Percentiles rank a stretch among this genome's conserved stretches.
phyloP scores from a whole-genome alignment of 257 asterid species.

The Ajuga chamaepitys region DNA sequence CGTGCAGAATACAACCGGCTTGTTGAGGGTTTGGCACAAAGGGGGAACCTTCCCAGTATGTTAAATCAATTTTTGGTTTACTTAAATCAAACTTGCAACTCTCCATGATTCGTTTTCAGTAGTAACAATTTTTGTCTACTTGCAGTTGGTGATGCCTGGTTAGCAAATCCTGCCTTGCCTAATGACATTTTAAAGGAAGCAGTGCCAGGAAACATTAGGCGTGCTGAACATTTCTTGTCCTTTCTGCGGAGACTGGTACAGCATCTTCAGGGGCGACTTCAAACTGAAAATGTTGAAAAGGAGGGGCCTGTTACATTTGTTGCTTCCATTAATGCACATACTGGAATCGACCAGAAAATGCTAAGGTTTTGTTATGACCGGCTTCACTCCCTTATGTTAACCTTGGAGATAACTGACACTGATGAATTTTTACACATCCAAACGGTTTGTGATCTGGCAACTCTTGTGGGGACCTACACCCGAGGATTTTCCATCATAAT shows the following conservation, averaged over 20 bases:
- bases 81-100: constrained; percentile 2
- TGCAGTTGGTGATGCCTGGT: constrained; percentile 73
- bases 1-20: constrained; percentile 93
- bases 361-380: constrained; percentile 85
- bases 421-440: constrained; percentile 91
- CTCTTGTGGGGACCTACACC: constrained; percentile 86
- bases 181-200: constrained; percentile 92
- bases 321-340: constrained; percentile 78
- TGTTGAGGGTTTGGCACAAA: constrained; percentile 90
- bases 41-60: constrained; percentile 86
- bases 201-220: constrained; percentile 95
- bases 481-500: constrained; percentile 94
- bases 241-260: constrained; percentile 85
- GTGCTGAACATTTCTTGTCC: constrained; percentile 93
- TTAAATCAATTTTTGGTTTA: constrained; percentile 7
- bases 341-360: constrained; percentile 95
- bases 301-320: constrained; percentile 97
- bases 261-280: constrained; percentile 65
- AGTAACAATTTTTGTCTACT: constrained; percentile 11
- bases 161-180: constrained; percentile 87
- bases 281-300: constrained; percentile 87
- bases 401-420: constrained; percentile 94
- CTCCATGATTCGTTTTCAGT: background rate
- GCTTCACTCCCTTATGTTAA: constrained; percentile 86
- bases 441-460: constrained; percentile 91